A percentile compares a stretch with the other conserved stretches of the same genome.
phyloP scores from a whole-genome alignment of 768 basidiomycete species.

The Phlebiopsis flavidoalba region DNA sequence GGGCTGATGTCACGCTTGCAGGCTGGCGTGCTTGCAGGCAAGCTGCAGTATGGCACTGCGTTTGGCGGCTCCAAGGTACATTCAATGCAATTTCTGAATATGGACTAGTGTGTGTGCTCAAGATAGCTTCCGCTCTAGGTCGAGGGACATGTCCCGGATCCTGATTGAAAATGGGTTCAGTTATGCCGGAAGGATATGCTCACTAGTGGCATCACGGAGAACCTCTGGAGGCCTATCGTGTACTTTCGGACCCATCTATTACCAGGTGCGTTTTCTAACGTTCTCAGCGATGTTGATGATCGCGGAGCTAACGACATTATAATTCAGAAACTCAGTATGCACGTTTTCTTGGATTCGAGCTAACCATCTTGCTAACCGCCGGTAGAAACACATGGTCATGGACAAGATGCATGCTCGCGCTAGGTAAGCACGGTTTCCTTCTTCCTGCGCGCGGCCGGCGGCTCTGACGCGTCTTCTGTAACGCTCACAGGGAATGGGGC shows the following conservation, averaged over 20 bases:
- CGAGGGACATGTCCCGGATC: conserved; percentile 96
- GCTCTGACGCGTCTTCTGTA: not conserved
- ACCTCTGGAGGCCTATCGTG: conserved; percentile 91
- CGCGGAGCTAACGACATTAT: conserved; percentile 2
- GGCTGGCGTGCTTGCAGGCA: conserved; percentile 90
- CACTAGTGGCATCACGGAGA: conserved; percentile 96
- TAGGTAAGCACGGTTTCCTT: conserved; percentile 44
- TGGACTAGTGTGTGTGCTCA: not conserved
- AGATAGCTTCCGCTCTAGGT: conserved; percentile 43
- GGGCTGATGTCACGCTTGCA: conserved; percentile 22
- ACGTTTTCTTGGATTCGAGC: not conserved
- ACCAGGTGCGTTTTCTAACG: conserved; percentile 56
- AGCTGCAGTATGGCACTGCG: conserved; percentile 90
- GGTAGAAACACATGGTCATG: conserved; percentile 96
- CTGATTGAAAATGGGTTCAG: conserved; percentile 93
- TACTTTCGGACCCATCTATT: conserved; percentile 99
- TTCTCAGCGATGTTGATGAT: not conserved
- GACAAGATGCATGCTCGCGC: conserved; percentile 99
- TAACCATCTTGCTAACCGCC: not conserved
- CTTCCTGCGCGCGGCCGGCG: not conserved
- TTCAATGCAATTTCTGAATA: not conserved
- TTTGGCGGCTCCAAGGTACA: conserved; percentile 95
- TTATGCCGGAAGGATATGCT: conserved; percentile 98
- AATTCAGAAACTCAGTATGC: conserved; percentile 81
- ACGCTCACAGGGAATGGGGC: conserved; percentile 58